These are phyloP conservation scores for Rhodotorula sp. DNA, from an alignment of 1,284 basidiomycete genomes.

Conservation along the genomic window DNA sequence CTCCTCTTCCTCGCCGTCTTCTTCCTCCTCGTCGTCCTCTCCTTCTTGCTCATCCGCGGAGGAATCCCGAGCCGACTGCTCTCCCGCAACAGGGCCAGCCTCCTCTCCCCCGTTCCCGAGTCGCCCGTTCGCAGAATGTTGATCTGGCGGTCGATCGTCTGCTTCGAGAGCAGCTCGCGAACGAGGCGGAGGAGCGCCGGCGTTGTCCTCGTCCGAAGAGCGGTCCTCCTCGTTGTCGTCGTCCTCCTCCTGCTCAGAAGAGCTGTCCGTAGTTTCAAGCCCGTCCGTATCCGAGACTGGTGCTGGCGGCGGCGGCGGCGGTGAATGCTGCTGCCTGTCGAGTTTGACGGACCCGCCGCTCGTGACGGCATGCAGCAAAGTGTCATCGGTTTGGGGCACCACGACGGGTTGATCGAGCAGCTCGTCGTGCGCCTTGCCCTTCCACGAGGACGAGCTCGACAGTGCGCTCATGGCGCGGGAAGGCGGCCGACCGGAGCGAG, in stretches of 20 bases:
- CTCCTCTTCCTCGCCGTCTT: conserved; percentile 26
- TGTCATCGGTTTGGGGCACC: not conserved
- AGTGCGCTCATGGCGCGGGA: not conserved
- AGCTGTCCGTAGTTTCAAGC: too few species aligned
- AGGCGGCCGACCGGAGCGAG: not conserved
- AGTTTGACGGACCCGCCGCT: not conserved
- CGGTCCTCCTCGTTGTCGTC: not conserved
- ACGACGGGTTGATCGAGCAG: not conserved
- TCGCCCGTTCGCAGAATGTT: not conserved
- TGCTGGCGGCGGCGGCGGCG: not conserved
- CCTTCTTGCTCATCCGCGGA: conserved; percentile 44
- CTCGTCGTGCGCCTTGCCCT: not conserved
- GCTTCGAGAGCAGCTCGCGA: too few species aligned
- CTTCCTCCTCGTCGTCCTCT: conserved; percentile 56
- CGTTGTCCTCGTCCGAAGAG: not conserved
- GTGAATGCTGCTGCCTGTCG: not conserved
- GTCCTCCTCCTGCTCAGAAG: not conserved
- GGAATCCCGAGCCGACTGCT: conserved; percentile 23
- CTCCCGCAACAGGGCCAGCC: not conserved
- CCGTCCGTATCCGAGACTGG: not conserved
- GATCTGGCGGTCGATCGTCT: not conserved
- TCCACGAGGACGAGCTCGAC: not conserved
- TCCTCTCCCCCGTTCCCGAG: conserved; percentile 5
- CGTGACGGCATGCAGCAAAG: not conserved
- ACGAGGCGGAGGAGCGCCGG: not conserved